These are phyloP conservation scores for Citrus inodora DNA, from an alignment of 345 rosid genomes.

Conservation along the genomic window DNA sequence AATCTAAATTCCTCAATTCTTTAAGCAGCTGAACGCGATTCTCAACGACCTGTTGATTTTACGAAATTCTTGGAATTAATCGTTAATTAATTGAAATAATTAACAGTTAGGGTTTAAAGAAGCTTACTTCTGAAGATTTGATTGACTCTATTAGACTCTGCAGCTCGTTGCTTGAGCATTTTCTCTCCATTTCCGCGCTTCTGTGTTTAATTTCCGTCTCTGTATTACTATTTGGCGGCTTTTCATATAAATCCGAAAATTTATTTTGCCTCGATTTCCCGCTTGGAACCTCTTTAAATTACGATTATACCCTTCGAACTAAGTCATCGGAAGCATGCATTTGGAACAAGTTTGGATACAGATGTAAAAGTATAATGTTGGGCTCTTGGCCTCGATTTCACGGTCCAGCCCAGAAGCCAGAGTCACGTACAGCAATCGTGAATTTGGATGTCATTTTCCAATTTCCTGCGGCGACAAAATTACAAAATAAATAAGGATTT, in stretches of 20 bases:
- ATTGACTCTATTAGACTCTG: conserved; percentile 48
- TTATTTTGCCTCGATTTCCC: background rate
- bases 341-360: background rate
- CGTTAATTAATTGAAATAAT: background rate
- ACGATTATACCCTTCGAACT: background rate
- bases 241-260: background rate
- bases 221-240: background rate
- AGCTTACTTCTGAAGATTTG: conserved; percentile 64
- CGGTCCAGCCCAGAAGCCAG: too few relatives aligned
- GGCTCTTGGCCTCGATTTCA: too few relatives aligned
- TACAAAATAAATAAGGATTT: too few relatives aligned
- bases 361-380: background rate
- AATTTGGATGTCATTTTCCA: too few relatives aligned
- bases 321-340: background rate
- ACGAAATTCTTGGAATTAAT: background rate
- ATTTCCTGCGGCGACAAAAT: too few relatives aligned
- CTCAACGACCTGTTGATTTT: conserved; percentile 61
- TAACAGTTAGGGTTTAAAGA: background rate
- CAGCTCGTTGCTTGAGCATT: conserved; percentile 27
- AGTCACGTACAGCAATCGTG: too few relatives aligned
- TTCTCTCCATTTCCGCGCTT: conserved; percentile 40
- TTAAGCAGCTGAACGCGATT: conserved; percentile 54
- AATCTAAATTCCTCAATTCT: conserved; percentile 42
- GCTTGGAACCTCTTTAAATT: background rate
- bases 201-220: background rate